These are phyloP conservation scores for Pyricularia sp. DNA, from an alignment of 2,329 filamentous ascomycete species.

Conservation along the genomic window DNA sequence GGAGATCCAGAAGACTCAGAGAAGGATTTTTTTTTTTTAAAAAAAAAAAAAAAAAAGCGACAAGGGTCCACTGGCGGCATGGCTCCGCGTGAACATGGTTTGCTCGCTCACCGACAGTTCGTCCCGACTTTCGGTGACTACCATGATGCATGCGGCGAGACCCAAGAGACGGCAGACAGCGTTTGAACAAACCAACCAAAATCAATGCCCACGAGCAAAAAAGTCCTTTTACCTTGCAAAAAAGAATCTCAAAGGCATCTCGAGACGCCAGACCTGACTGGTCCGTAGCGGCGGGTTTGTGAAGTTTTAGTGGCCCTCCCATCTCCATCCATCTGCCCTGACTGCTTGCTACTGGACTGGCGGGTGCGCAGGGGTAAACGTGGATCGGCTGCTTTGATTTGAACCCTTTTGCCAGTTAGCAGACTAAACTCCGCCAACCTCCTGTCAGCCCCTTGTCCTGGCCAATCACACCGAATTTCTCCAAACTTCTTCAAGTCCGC, in stretches of 20 bases:
- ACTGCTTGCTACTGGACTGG: neutral
- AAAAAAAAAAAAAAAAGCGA: constrained; percentile 2
- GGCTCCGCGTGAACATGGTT: neutral
- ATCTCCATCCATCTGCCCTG: neutral
- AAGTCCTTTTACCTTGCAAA: constrained; percentile 1
- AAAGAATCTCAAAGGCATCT: neutral
- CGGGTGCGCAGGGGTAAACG: neutral
- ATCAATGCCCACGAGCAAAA: neutral
- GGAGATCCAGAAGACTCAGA: neutral
- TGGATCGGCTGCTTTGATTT: neutral
- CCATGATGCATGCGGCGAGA: neutral
- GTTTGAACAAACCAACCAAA: neutral
- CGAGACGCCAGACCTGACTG: neutral
- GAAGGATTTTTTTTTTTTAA: too few species aligned
- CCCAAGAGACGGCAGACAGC: neutral
- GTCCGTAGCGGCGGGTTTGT: neutral
- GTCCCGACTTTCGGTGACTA: constrained; percentile 4
- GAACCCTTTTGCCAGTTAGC: neutral
- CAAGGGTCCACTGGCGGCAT: neutral
- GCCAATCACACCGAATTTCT: constrained; percentile 3
- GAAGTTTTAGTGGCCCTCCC: neutral
- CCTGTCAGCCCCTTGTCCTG: constrained; percentile 1
- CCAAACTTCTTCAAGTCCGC: constrained; percentile 5
- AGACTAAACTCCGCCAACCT: neutral
- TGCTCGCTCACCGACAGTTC: constrained; percentile 3